These are phyloP conservation scores for Cadophora gregata DNA, from an alignment of 2,329 filamentous ascomycete species.

Conservation along the genomic window DNA sequence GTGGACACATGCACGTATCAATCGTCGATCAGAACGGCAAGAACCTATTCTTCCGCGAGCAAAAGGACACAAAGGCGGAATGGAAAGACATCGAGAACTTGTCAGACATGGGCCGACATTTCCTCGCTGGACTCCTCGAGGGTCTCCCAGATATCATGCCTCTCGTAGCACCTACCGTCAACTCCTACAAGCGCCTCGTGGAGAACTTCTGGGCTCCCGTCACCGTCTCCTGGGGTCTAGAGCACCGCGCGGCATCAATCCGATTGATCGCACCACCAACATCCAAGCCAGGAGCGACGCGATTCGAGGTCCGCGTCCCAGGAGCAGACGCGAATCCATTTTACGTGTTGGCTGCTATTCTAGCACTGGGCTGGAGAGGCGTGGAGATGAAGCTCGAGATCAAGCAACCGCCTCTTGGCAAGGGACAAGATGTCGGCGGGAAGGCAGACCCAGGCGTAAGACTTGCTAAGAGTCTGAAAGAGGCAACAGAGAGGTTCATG, in stretches of 20 bases:
- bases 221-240: slow-evolving; percentile 94
- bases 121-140: slow-evolving; percentile 87
- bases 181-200: slow-evolving; percentile 97
- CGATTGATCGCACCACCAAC: slow-evolving; percentile 89
- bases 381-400: slow-evolving; percentile 92
- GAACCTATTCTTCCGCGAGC: slow-evolving; percentile 81
- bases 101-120: slow-evolving; percentile 89
- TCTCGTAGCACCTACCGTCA: slow-evolving; percentile 89
- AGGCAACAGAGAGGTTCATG: slow-evolving; percentile 82
- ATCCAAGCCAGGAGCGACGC: slow-evolving; percentile 80
- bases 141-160: slow-evolving; percentile 97
- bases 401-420: slow-evolving; percentile 79
- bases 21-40: slow-evolving; percentile 79
- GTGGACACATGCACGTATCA: slow-evolving; percentile 94
- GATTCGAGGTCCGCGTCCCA: slow-evolving; percentile 90
- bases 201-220: slow-evolving; percentile 99
- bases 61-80: slow-evolving; percentile 71
- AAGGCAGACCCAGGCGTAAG: slow-evolving; percentile 73
- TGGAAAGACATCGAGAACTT: slow-evolving; percentile 80
- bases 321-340: slow-evolving; percentile 95
- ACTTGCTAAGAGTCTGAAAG: slow-evolving; percentile 82
- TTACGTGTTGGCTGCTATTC: slow-evolving; percentile 83
- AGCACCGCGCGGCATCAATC: slow-evolving; percentile 92
- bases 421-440: slow-evolving; percentile 82
- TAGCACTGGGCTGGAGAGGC: slow-evolving; percentile 88